A percentile compares a stretch with the other conserved stretches of the same genome.
phyloP scores from a whole-genome alignment of 2,329 filamentous ascomycete genomes.

The Knoxdaviesia proteae region DNA sequence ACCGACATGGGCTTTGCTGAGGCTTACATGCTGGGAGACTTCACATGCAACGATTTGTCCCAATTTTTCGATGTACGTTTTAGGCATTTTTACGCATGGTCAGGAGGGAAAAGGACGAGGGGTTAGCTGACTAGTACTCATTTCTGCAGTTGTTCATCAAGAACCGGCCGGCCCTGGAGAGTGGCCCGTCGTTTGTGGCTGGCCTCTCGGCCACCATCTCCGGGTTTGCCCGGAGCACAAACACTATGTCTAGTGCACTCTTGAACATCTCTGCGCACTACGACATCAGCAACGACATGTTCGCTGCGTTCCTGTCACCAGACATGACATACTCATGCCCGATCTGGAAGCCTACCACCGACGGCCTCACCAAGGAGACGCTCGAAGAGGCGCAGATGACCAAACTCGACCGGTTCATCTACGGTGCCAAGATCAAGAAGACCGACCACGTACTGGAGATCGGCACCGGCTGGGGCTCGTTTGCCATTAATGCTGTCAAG shows the following conservation, averaged over 20 bases:
- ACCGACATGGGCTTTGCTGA: conserved; percentile 59
- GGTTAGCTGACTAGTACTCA: neutral
- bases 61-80: conserved; percentile 41
- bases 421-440: conserved; percentile 39
- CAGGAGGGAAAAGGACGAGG: too few species aligned
- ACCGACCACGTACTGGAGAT: conserved; percentile 55
- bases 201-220: conserved; percentile 35
- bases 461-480: conserved; percentile 55
- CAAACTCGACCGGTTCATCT: conserved; percentile 45
- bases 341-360: conserved; percentile 27
- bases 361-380: conserved; percentile 27
- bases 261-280: conserved; percentile 55
- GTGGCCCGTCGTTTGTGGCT: conserved; percentile 42
- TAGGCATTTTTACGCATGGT: neutral
- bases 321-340: conserved; percentile 63
- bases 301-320: conserved; percentile 49
- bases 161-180: conserved; percentile 42
- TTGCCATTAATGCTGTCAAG: conserved; percentile 48
- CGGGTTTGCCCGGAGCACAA: conserved; percentile 33
- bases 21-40: conserved; percentile 52
- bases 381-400: conserved; percentile 46
- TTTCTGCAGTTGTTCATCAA: conserved; percentile 41
- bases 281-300: conserved; percentile 59
- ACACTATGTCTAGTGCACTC: conserved; percentile 34
- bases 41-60: conserved; percentile 44